These are phyloP conservation scores for Macroventuria anomochaeta DNA, from an alignment of 2,329 filamentous ascomycete genomes.

Conservation along the genomic window DNA sequence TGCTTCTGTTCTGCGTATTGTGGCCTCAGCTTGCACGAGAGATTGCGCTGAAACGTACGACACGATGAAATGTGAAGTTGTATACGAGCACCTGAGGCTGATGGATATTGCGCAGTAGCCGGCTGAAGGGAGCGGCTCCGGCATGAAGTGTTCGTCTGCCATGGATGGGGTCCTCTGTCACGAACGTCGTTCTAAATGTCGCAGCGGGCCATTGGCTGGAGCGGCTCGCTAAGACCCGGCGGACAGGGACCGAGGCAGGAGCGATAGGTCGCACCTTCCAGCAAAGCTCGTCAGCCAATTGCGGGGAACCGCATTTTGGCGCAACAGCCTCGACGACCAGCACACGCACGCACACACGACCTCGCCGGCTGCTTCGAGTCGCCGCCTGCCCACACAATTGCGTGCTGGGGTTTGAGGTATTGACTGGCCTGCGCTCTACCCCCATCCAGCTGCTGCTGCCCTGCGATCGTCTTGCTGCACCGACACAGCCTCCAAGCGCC, in stretches of 20 bases:
- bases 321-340: slow-evolving; percentile 21
- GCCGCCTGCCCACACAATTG: slow-evolving; percentile 6
- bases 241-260: slow-evolving; percentile 12
- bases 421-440: slow-evolving; percentile 7
- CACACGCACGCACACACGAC: slow-evolving; percentile 24
- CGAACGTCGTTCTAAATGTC: neutral
- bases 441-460: slow-evolving; percentile 20
- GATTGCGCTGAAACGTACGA: neutral
- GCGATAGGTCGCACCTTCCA: slow-evolving; percentile 5
- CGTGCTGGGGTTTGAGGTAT: neutral
- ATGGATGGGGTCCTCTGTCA: slow-evolving; percentile 6
- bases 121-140: slow-evolving; percentile 3
- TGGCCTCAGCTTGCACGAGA: slow-evolving; percentile 7
- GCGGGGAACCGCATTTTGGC: slow-evolving; percentile 37
- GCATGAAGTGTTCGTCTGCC: neutral
- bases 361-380: slow-evolving; percentile 18
- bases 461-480: slow-evolving; percentile 18
- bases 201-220: slow-evolving; percentile 1
- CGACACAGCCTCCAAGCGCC: slow-evolving; percentile 25
- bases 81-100: neutral
- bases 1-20: slow-evolving; percentile 23
- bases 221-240: neutral
- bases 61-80: neutral
- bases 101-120: slow-evolving; percentile 7
- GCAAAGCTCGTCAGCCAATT: slow-evolving; percentile 31